Evolutionary conservation across 805 yeast genomes (phyloP), one percentile per base, ranked within the genome.

Genomic region (Cyberlindnera veronae): DNA sequence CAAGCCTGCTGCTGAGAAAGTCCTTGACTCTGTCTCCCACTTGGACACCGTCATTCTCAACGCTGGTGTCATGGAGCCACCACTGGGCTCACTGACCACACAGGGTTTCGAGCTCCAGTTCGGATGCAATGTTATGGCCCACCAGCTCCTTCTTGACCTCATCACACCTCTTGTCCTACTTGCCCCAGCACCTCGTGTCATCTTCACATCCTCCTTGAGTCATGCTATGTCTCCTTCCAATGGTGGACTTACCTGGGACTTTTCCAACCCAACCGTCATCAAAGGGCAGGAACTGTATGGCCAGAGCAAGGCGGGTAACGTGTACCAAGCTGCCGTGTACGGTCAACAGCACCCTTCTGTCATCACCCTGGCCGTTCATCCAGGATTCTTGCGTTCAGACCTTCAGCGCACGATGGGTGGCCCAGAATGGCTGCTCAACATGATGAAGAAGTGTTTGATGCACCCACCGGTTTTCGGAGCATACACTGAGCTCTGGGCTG

Each of bases 101-200:
- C 76, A 75, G 54, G 76, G 74, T 8, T 64, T 59, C 40, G 79
- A 75, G 37, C 39, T 60, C 27, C 73, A 69, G 38, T 54, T 72
- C 29, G 79, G 76, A 9, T 66, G 69, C 15, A 76, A 75, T 51
- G 64, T 53, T 15, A 46, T 76, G 13, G 79, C 72, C 2, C 72
- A 74, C 20, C 70, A 63, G 38, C 51, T 72, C n/a, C 54, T 75
- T 16, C 68, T 71, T 45, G 62, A 62, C 39, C 51, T 61, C 19
- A 50, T 72, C 34, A 60, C 58, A 19, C 71, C 71, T 8, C 44
- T 70, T 5, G 44, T 75, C 14, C 41, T 62, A 18, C 49, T 60
- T 20, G 57, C 72, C 3, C 6, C 66, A 3, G 44, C 55, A 1
- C 60, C 69, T 8, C 60, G 79, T 36, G 59, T 74, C 24, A 64